Evolutionary conservation across 1,284 basidiomycete species (phyloP), one percentile per base, ranked within the genome.

Genomic region (Ustilago cynodontis): DNA sequence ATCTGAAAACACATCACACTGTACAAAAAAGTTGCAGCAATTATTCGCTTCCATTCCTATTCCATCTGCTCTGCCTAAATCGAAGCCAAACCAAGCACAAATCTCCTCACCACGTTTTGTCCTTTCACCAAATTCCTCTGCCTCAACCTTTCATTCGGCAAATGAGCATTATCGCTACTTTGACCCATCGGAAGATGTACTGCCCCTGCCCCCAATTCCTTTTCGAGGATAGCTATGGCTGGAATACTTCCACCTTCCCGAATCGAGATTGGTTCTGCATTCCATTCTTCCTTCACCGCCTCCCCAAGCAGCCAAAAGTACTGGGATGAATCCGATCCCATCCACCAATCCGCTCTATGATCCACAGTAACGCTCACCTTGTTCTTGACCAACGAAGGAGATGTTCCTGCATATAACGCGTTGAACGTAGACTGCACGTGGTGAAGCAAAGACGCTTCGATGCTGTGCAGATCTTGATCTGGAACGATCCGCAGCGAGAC

Each of bases 261-360:
- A 41, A 86, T 86, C 50, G 92, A 91, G 74, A 98, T 87, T 3
- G 95, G 95, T 69, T 91, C 90, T 9, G 70, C 68, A 6, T 39
- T 41, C 95, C 94, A 97, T 79, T 95, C 93, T 52, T 93, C 91
- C 67, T 89, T 88, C 0, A 98, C 90, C 10, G 94, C 92, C 43
- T 88, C 88, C 84, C 94, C 93, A 22, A 98, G 88, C 0, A 93
- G 91, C 77, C 90, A 89, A 88, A 95, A 94, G 90, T 93, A 96
- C 2, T 89, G 89, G 68, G 92, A 92, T 57, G 93, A 90, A 29
- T 94, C 89, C 54, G 92, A 90, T 0, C 95, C 94, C 1, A 98
- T 88, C 96, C 96, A 99, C 95, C 95, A 99, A 81, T 95, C 92
- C 0, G 94, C 95, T 1, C 90, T 92, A 74, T 94, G 93, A 52